phyloP scores from a whole-genome alignment of 345 rosid species.

The Citrus mangshanensis region DNA sequence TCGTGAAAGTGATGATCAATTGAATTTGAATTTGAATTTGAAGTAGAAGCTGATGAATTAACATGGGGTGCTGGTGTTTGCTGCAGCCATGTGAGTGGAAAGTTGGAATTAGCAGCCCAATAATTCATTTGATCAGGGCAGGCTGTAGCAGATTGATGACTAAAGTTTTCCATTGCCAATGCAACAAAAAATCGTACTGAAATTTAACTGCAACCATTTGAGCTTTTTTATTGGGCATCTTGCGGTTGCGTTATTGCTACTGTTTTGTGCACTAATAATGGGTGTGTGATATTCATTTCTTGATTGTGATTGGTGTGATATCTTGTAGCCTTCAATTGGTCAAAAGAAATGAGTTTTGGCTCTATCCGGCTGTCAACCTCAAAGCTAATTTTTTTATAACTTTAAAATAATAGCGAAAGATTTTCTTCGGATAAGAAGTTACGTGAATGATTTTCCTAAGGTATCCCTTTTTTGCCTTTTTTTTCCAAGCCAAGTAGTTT shows the following conservation, averaged over 20 bases:
- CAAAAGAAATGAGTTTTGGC: constrained; percentile 39
- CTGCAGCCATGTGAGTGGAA: constrained; percentile 19
- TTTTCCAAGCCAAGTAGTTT: too few relatives aligned
- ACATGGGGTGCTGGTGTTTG: background rate
- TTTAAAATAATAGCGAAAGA: background rate
- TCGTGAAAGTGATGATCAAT: constrained; percentile 12
- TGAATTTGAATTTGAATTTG: background rate
- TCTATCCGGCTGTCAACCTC: constrained; percentile 33
- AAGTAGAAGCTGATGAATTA: background rate
- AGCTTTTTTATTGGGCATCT: constrained; percentile 12
- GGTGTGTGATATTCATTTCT: constrained; percentile 28
- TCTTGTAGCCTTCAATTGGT: constrained; percentile 29
- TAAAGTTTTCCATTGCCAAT: constrained; percentile 30
- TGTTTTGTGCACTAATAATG: constrained; percentile 32
- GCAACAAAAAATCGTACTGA: background rate
- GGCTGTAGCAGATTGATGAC: constrained; percentile 1
- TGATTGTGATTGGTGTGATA: constrained; percentile 48
- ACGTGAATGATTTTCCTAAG: background rate
- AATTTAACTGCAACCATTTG: background rate
- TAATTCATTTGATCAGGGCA: constrained; percentile 1
- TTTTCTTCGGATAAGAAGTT: too few relatives aligned
- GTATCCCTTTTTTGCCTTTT: background rate
- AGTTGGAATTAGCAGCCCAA: constrained; percentile 20
- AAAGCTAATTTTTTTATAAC: background rate
- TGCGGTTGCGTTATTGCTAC: constrained; percentile 6